Evolutionary conservation across 441 rosid genomes (phyloP), one percentile per base, ranked within the genome.

Genomic region (Euphorbia schlechtendalii): DNA sequence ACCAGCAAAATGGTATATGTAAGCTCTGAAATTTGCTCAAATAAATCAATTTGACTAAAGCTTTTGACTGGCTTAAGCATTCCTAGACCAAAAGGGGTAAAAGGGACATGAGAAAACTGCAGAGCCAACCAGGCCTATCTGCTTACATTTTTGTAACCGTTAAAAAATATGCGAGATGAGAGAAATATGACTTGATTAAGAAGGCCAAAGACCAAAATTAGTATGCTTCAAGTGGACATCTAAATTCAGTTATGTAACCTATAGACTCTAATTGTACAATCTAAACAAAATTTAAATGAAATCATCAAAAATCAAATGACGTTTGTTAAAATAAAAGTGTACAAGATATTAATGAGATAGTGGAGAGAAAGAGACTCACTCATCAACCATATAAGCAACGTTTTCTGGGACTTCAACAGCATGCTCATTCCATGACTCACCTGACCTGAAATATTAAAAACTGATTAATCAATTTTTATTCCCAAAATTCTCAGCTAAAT

Each of bases 391-490:
- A 3, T 78, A 56, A 48, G 79, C 83, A 53, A 82, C 71, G 52
- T 69, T 76, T 51, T 76, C 81, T 18, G 83, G 82, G 73, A 79
- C 64, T 12, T 76, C 74, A 2, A 74, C 76, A 0, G 80, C 77
- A 65, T 82, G 79, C 64, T 70, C 65, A 28, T 60, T 70, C 67
- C 73, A 49, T 41, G 66, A 63, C 28, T 75, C 80, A 28, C 67
- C 75, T 11, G 64, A 59, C 71, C 83, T 79, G 71, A 51, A 38
- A 45, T 52, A 43, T 52, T 3, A 17, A 18, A n/a, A 25, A 49
- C 12, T 24, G 18, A 54, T 3, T 21, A 21, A 53, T 53, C 30
- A 25, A 54, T 12, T 24, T 21, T 1, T 53, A 20, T 9, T 5
- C 0, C 53, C 56, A 30, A 32, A 32, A 2, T 32, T 6, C 6